A percentile compares a stretch with the other conserved stretches of the same genome.
phyloP scores from a whole-genome alignment of 352 stramenopile species.

The Pythium oligandrum region DNA sequence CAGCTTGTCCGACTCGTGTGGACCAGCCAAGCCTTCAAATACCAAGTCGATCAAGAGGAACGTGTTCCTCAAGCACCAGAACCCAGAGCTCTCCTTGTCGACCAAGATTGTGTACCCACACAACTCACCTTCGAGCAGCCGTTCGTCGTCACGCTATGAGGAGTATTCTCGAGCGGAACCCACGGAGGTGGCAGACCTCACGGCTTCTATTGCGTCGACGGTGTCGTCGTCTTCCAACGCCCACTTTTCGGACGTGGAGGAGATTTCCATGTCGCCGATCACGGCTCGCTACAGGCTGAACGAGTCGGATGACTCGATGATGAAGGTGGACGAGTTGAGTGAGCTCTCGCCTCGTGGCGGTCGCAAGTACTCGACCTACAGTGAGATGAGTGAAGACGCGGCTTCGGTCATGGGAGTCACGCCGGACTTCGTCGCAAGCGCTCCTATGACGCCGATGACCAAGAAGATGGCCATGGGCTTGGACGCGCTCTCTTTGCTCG shows the following conservation, averaged over 20 bases:
- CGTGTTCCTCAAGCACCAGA: too few relatives aligned
- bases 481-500: constrained; percentile 17
- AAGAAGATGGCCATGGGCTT: constrained; percentile 23
- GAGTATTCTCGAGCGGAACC: background rate
- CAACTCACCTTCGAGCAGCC: background rate
- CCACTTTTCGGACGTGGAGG: constrained; percentile 55
- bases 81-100: background rate
- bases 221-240: constrained; percentile 33
- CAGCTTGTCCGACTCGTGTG: background rate
- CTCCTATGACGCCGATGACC: constrained; percentile 7
- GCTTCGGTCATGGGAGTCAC: too few relatives aligned
- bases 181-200: constrained; percentile 39
- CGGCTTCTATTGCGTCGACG: constrained; percentile 65
- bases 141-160: background rate
- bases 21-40: background rate
- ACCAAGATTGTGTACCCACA: background rate
- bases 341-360: background rate
- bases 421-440: constrained; percentile 1
- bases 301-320: constrained; percentile 10
- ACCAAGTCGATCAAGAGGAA: background rate
- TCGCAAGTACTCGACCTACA: constrained; percentile 19
- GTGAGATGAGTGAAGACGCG: constrained; percentile 5
- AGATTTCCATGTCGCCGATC: constrained; percentile 8
- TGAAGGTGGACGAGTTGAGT: constrained; percentile 6
- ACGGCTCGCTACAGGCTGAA: constrained; percentile 4